Base-by-base conservation (phyloP, 495 filamentous ascomycete genomes). In the Penicillium psychrofluorescens region DNA sequence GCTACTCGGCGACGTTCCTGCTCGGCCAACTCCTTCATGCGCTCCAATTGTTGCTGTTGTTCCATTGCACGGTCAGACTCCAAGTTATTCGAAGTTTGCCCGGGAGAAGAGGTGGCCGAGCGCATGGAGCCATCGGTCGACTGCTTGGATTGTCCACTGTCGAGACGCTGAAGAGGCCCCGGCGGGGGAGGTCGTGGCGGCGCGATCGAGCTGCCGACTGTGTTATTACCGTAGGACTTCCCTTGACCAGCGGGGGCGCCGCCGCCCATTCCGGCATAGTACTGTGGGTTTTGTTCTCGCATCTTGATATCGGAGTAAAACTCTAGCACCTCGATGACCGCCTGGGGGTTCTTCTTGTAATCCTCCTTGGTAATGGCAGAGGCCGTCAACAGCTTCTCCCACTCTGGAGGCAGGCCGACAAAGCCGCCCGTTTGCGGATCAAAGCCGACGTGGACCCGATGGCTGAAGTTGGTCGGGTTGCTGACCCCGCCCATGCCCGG, bases 291-390 rank as follows among this genome's bases (percentile, higher is more conserved):
- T 49, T 95, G 83, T 44, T 84, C 79, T 32, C 88, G 78, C 73
- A 90, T 90, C 40, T 86, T 86, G 58, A 95, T 86, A 62, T 97
- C 91, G 0, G 90, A 89, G 72, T 97, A 98, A 67, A 98, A 98
- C 59, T 95, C 86, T 28, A 98, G 74, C 30, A 95, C 94, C 61
- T 98, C 92, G 42, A 97, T 89, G 13, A 98, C 92, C 14, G 91
- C 94, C 64, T 96, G 86, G n/a, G 92, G 92, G 53, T 97, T 95
- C 58, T 90, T 88, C 67, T 91, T 84, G 66, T 95, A 95, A 62
- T 98, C 92, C 53, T 96, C 92, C 65, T 94, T 92, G 27, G 92
- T 95, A 54, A 98, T 94, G 29, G 92, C 92, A 4, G 92, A 97
- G 9, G 88, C 85, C 43, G 88, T 96, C 53, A 98, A 72, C 29